Conservation (phyloP, 2,329 filamentous ascomycete genomes). For the Trichophyton benhamiae region DNA sequence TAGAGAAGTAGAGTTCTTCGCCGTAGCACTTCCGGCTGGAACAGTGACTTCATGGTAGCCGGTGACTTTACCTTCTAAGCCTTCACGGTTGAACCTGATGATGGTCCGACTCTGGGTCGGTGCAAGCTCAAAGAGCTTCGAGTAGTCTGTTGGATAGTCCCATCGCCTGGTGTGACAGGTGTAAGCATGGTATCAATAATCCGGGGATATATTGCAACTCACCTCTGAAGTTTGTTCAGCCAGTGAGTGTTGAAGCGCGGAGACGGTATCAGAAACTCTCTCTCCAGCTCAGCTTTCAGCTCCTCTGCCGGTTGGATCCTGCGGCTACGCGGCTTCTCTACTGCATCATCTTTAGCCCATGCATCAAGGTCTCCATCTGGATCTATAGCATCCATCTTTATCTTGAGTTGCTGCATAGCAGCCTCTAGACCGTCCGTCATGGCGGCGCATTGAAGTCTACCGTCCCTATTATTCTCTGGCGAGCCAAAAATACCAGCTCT, state of each 20-base stretch:
- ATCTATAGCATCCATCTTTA: constrained; percentile 6
- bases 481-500: neutral
- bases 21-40: constrained; percentile 74
- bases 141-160: constrained; percentile 69
- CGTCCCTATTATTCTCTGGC: too few species aligned
- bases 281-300: constrained; percentile 59
- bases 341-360: constrained; percentile 1
- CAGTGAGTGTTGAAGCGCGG: constrained; percentile 68
- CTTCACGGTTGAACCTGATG: constrained; percentile 80
- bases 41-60: constrained; percentile 92
- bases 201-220: neutral
- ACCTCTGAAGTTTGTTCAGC: constrained; percentile 71
- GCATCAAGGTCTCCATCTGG: constrained; percentile 5
- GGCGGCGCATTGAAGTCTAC: neutral
- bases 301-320: constrained; percentile 40
- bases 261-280: constrained; percentile 67
- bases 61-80: constrained; percentile 80
- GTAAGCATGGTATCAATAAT: constrained; percentile 7
- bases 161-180: constrained; percentile 42
- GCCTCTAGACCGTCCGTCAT: constrained; percentile 8
- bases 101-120: constrained; percentile 91
- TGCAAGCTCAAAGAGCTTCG: constrained; percentile 73
- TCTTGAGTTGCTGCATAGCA: constrained; percentile 8
- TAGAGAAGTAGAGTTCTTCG: constrained; percentile 88
- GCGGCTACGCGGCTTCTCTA: constrained; percentile 6